Conservation (phyloP, 768 basidiomycete species). For the Termitomyces sp. region DNA sequence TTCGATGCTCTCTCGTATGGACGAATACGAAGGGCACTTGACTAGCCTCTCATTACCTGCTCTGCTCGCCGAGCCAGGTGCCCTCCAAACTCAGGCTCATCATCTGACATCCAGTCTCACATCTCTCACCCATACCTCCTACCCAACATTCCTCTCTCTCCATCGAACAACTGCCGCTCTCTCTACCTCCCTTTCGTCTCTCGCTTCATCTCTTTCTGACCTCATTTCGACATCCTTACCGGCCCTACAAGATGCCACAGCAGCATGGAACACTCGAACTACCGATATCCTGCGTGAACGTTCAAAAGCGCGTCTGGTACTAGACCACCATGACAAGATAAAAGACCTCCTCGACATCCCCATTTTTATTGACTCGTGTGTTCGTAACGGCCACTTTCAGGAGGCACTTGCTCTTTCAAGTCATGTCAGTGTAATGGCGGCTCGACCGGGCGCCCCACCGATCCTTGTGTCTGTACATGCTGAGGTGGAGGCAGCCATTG, state of each 20-base stretch:
- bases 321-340: slow-evolving; percentile 92
- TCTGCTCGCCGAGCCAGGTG: slow-evolving; percentile 67
- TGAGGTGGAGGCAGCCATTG: slow-evolving; percentile 63
- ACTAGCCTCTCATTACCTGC: slow-evolving; percentile 60
- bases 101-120: slow-evolving; percentile 87
- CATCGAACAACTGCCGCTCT: slow-evolving; percentile 76
- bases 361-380: slow-evolving; percentile 86
- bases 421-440: slow-evolving; percentile 54
- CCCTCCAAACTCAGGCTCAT: slow-evolving; percentile 78
- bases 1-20: slow-evolving; percentile 5
- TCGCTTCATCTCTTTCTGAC: slow-evolving; percentile 67
- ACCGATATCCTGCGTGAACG: slow-evolving; percentile 71
- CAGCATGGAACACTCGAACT: slow-evolving; percentile 67
- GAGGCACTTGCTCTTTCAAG: slow-evolving; percentile 84
- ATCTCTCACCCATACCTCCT: slow-evolving; percentile 85
- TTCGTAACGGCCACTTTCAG: slow-evolving; percentile 86
- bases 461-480: slow-evolving; percentile 57
- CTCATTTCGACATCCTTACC: slow-evolving; percentile 69
- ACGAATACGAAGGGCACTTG: slow-evolving; percentile 57
- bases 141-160: slow-evolving; percentile 87
- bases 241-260: slow-evolving; percentile 66
- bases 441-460: slow-evolving; percentile 36
- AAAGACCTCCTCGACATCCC: slow-evolving; percentile 90
- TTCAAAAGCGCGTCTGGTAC: slow-evolving; percentile 72
- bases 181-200: slow-evolving; percentile 61